phyloP scores from a whole-genome alignment of 2,329 filamentous ascomycete genomes.

The Lachnellula arida region DNA sequence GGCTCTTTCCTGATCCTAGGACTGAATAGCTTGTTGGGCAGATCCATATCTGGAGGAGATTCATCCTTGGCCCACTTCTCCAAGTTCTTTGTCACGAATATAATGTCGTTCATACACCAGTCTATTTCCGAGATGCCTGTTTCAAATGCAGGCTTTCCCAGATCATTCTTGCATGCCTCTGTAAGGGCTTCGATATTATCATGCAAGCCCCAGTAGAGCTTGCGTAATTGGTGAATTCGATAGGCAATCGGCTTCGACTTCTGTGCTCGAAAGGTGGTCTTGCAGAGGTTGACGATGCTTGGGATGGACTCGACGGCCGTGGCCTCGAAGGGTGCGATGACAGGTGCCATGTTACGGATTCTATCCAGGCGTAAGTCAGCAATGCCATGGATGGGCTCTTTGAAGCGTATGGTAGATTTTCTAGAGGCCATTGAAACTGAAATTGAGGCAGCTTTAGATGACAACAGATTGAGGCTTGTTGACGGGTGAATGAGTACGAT shows the following conservation, averaged over 20 bases:
- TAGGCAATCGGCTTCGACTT: slow-evolving; percentile 80
- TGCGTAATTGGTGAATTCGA: slow-evolving; percentile 79
- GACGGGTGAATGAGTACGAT: not conserved
- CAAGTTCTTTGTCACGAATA: slow-evolving; percentile 73
- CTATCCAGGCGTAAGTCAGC: not conserved
- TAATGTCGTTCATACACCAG: slow-evolving; percentile 75
- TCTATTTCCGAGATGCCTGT: slow-evolving; percentile 68
- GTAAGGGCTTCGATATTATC: slow-evolving; percentile 70
- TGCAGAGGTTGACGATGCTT: slow-evolving; percentile 53
- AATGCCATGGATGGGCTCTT: not conserved
- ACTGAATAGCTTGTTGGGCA: slow-evolving; percentile 63
- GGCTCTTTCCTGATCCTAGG: slow-evolving; percentile 84
- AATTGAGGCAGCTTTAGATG: not conserved
- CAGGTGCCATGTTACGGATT: slow-evolving; percentile 13
- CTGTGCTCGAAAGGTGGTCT: slow-evolving; percentile 68
- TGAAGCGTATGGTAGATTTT: not conserved
- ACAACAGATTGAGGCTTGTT: not conserved
- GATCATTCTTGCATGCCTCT: slow-evolving; percentile 71
- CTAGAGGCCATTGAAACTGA: not conserved
- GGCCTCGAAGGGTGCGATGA: slow-evolving; percentile 43
- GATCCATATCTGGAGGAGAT: slow-evolving; percentile 61
- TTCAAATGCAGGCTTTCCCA: slow-evolving; percentile 76
- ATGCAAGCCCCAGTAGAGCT: slow-evolving; percentile 88
- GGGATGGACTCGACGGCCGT: slow-evolving; percentile 66
- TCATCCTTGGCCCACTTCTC: slow-evolving; percentile 83